Evolutionary conservation across 805 yeast species (phyloP).

Genomic region (Lipomyces japonicus): DNA sequence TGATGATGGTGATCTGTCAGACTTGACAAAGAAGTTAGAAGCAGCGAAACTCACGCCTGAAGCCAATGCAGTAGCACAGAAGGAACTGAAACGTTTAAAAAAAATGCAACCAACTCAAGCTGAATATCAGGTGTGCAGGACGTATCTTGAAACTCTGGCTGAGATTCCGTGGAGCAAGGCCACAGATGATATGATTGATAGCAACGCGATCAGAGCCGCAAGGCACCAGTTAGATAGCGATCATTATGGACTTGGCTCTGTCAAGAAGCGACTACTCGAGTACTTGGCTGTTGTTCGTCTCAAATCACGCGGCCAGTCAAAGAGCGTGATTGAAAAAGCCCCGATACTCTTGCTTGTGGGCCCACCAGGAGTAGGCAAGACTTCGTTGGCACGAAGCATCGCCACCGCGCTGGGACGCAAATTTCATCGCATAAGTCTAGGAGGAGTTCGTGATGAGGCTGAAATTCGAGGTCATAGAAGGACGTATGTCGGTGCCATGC

Average conservation of each 20-base stretch:
- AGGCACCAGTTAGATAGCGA: slow-evolving; percentile 62
- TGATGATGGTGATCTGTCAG: slow-evolving; percentile 30
- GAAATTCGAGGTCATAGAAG: slow-evolving; percentile 88
- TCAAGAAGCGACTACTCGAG: slow-evolving; percentile 71
- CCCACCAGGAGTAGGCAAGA: slow-evolving; percentile 93
- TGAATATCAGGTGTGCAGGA: slow-evolving; percentile 43
- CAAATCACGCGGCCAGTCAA: slow-evolving; percentile 33
- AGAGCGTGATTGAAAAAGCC: slow-evolving; percentile 38
- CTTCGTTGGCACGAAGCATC: slow-evolving; percentile 77
- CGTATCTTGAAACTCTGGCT: slow-evolving; percentile 41
- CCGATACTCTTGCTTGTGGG: slow-evolving; percentile 82
- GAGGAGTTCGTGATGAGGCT: slow-evolving; percentile 85
- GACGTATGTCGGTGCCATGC: slow-evolving; percentile 90
- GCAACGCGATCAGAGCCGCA: slow-evolving; percentile 49
- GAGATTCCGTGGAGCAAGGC: slow-evolving; percentile 41
- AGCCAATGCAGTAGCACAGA: slow-evolving; percentile 38
- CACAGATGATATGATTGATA: slow-evolving; percentile 30
- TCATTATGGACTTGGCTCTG: slow-evolving; percentile 71
- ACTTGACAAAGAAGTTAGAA: slow-evolving; percentile 33
- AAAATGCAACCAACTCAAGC: slow-evolving; percentile 43
- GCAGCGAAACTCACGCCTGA: slow-evolving; percentile 14
- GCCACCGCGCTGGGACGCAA: slow-evolving; percentile 69
- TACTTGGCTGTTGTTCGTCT: slow-evolving; percentile 75
- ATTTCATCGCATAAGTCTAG: slow-evolving; percentile 76
- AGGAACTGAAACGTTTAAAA: slow-evolving; percentile 40